phyloP scores from a whole-genome alignment of 768 basidiomycete species.

The Terana coerulea region DNA sequence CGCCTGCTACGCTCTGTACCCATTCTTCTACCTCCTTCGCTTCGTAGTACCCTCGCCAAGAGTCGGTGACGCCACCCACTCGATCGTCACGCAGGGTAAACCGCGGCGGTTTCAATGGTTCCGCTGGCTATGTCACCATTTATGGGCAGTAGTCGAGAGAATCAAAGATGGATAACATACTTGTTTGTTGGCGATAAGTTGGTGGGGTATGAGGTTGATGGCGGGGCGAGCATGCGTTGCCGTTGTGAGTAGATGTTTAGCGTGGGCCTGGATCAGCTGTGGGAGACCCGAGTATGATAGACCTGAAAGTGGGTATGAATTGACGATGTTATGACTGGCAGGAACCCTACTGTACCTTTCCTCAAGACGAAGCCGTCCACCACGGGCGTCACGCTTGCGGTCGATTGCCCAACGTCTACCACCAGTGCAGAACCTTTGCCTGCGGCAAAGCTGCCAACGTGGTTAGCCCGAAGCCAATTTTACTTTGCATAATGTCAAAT shows the following conservation, averaged over 20 bases:
- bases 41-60: conserved; percentile 82
- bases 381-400: conserved; percentile 90
- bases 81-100: conserved; percentile 77
- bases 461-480: background rate
- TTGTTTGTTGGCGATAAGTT: conserved; percentile 80
- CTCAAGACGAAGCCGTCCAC: conserved; percentile 97
- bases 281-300: conserved; percentile 73
- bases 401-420: conserved; percentile 87
- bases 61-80: conserved; percentile 64
- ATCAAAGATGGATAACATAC: conserved; percentile 34
- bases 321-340: background rate
- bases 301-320: conserved; percentile 41
- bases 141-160: background rate
- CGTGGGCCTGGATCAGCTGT: conserved; percentile 75
- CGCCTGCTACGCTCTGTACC: conserved; percentile 83
- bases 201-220: conserved; percentile 78
- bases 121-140: conserved; percentile 56
- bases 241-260: conserved; percentile 60
- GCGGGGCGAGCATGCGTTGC: conserved; percentile 47
- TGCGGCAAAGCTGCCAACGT: conserved; percentile 69
- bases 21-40: conserved; percentile 86
- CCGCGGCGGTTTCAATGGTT: conserved; percentile 58
- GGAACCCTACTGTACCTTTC: conserved; percentile 55
- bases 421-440: conserved; percentile 97
- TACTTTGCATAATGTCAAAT: conserved; percentile 5